Evolutionary conservation across 2,329 filamentous ascomycete species (phyloP).

Genomic region (Hymenoscyphus fraxineus): DNA sequence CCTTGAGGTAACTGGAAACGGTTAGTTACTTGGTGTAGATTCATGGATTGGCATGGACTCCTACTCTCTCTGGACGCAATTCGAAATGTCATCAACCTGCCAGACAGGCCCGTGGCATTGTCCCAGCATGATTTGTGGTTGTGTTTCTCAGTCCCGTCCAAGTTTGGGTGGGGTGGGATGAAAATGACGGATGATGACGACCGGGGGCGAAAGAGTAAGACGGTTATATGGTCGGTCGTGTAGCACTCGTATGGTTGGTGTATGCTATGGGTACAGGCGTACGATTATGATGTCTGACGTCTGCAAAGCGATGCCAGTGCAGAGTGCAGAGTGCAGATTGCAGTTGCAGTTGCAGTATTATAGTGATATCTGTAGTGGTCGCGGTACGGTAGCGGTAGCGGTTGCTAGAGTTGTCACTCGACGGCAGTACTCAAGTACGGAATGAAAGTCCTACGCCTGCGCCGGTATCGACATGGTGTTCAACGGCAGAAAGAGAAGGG

Average conservation of each 20-base stretch:
- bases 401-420: too few species aligned
- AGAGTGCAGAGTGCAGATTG: too few species aligned
- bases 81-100: slow-evolving; percentile 60
- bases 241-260: too few species aligned
- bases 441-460: too few species aligned
- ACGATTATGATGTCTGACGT: background rate
- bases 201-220: slow-evolving; percentile 1
- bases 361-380: too few species aligned
- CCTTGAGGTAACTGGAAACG: slow-evolving; percentile 66
- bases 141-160: background rate
- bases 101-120: slow-evolving; percentile 42
- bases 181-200: background rate
- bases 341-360: too few species aligned
- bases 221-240: background rate
- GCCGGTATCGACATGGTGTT: background rate
- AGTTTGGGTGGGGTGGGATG: background rate
- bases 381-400: too few species aligned
- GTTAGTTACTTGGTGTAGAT: slow-evolving; percentile 18
- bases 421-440: too few species aligned
- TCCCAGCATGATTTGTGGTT: slow-evolving; percentile 23
- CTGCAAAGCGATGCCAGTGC: background rate
- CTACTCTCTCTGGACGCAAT: slow-evolving; percentile 45
- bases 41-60: background rate
- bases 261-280: too few species aligned
- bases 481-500: background rate